Percentiles rank a stretch among this genome's conserved stretches.
Evolutionary conservation across 2,329 filamentous ascomycete genomes (phyloP).

Genomic region (Apiospora sp.): DNA sequence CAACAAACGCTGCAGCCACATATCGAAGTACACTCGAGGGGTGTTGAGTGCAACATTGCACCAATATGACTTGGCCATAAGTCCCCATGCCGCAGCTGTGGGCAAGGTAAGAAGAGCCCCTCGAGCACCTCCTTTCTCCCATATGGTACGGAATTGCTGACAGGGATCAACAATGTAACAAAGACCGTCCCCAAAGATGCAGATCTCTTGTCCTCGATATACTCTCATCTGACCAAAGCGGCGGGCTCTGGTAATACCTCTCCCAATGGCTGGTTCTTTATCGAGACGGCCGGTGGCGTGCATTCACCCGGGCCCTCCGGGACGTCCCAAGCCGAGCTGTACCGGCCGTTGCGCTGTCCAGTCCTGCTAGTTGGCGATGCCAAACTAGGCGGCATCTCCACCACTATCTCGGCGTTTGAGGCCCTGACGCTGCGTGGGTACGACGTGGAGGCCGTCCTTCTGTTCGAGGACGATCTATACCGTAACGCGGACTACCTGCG

Average conservation of each 20-base stretch:
- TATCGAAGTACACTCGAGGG: constrained; percentile 64
- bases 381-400: constrained; percentile 79
- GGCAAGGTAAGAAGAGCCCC: constrained; percentile 47
- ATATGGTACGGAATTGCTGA: too few species aligned
- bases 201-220: constrained; percentile 57
- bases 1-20: constrained; percentile 58
- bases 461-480: constrained; percentile 73
- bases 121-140: neutral
- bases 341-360: constrained; percentile 76
- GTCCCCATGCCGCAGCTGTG: constrained; percentile 77
- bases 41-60: constrained; percentile 65
- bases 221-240: constrained; percentile 52
- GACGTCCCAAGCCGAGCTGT: constrained; percentile 79
- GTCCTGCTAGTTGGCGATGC: constrained; percentile 78
- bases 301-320: constrained; percentile 82
- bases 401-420: constrained; percentile 82
- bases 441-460: constrained; percentile 72
- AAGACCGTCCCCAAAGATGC: constrained; percentile 60
- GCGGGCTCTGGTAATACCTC: constrained; percentile 45
- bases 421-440: constrained; percentile 81
- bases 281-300: constrained; percentile 85
- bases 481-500: constrained; percentile 71
- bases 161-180: neutral
- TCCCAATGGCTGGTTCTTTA: constrained; percentile 64
- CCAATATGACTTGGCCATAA: constrained; percentile 77